Evolutionary conservation across 2,329 filamentous ascomycete genomes (phyloP).

Genomic region (Dendrostoma leiphaemia): DNA sequence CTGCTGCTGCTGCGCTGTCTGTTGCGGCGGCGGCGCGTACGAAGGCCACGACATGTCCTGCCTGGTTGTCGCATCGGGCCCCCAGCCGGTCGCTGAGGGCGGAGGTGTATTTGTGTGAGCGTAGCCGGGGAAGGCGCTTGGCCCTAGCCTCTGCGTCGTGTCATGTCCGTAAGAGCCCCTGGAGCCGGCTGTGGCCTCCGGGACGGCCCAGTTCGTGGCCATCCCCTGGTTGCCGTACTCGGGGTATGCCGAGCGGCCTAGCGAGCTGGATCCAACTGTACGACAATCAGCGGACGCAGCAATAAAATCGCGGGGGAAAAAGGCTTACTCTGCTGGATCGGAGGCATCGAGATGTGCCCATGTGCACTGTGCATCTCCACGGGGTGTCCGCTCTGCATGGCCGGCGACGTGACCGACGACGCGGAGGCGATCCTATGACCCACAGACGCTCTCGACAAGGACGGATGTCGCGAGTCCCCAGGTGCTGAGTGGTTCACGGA

Average conservation of each 20-base stretch:
- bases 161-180: constrained; percentile 53
- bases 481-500: constrained; percentile 76
- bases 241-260: constrained; percentile 29
- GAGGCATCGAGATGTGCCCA: constrained; percentile 41
- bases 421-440: constrained; percentile 41
- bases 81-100: constrained; percentile 26
- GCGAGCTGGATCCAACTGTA: constrained; percentile 6
- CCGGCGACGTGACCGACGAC: constrained; percentile 50
- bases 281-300: background rate
- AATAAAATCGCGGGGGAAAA: background rate
- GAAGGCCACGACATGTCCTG: constrained; percentile 44
- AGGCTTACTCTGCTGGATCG: constrained; percentile 44
- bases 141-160: constrained; percentile 43
- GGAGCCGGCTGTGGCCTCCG: constrained; percentile 39
- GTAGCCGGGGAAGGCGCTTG: constrained; percentile 48
- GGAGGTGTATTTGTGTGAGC: constrained; percentile 37
- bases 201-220: constrained; percentile 42
- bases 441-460: constrained; percentile 35
- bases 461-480: constrained; percentile 43
- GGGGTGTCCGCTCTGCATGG: constrained; percentile 40
- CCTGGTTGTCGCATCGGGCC: constrained; percentile 34
- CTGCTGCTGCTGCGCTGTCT: constrained; percentile 25
- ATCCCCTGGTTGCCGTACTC: constrained; percentile 36
- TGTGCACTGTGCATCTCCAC: constrained; percentile 39
- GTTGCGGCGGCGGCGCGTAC: constrained; percentile 16